Evolutionary conservation across 371 early-diverging fungal genomes (phyloP), one percentile per base, ranked within the genome.

Genomic region (Zopfochytrium polystomum): DNA sequence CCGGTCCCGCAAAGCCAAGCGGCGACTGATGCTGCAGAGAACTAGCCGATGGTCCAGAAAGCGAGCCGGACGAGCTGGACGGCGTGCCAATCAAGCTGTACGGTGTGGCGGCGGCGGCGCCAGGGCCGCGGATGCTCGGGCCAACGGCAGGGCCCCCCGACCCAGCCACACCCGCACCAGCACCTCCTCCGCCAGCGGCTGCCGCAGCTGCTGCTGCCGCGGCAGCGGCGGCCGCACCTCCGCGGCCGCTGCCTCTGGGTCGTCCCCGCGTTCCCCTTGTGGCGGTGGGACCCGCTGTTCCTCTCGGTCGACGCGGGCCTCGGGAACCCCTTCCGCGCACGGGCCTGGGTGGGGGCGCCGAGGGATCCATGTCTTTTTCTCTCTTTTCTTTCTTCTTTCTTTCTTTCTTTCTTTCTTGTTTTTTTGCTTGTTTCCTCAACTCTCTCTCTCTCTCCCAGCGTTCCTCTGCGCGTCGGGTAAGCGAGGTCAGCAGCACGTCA

Each of bases 151-250:
- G n/a, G 29, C 7, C 45, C 51, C 4, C 44, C 30, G 51, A 3
- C 29, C 61, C 52, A n/a, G 52, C 55, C n/a, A 22, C 32, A 52
- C 52, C 27, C 52, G 22, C 32, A 27, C 48, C 48, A 38, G 42
- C 42, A 38, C n/a, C 42, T n/a, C 42, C 42, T 38, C n/a, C 42
- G n/a, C 42, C 11, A 9, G 22, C 20, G 49, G 23, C 34, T 11
- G 52, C 43, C 31, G 1, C 20, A 11, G 2, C 57, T 58, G 20
- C 58, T 7, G 6, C 66, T 61, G 18, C 66, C 55, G 20, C 66
- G 60, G 15, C 55, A 55, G 20, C 54, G 56, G n/a, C 60, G 45
- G 9, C 65, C 65, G 53, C 57, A 42, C 44, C 46, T 26, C 56
- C 56, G 32, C 5, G 34, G 34, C 20, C 34, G 11, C 23, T 13